phyloP scores from a whole-genome alignment of 352 stramenopile species.

The Globisporangium cederbergense region DNA sequence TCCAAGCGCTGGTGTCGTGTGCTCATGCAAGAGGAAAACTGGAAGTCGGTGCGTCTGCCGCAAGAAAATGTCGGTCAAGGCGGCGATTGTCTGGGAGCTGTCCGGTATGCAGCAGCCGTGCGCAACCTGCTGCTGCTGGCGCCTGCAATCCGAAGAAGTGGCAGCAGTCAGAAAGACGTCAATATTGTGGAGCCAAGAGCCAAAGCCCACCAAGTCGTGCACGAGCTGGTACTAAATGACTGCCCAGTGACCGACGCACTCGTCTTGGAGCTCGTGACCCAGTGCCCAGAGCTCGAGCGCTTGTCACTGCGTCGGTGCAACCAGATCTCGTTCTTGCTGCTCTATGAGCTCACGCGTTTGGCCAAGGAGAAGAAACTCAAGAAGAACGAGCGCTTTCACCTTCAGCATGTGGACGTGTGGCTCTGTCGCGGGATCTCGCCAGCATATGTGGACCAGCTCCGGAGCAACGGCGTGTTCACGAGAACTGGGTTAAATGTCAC shows the following conservation, averaged over 20 bases:
- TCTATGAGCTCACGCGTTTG: conserved; percentile 30
- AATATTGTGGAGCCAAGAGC: background rate
- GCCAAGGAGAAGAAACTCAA: conserved; percentile 4
- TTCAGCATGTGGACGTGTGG: conserved; percentile 25
- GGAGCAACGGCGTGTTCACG: background rate
- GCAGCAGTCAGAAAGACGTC: background rate
- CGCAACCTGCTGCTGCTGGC: background rate
- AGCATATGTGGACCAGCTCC: conserved; percentile 22
- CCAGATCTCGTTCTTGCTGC: conserved; percentile 29
- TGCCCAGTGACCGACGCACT: conserved; percentile 24
- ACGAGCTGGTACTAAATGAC: conserved; percentile 18
- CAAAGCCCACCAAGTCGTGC: conserved; percentile 13
- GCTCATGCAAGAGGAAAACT: conserved; percentile 9
- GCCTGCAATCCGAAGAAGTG: background rate
- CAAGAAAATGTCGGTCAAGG: background rate
- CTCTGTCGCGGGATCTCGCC: conserved; percentile 29
- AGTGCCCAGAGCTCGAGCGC: conserved; percentile 10
- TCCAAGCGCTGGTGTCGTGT: conserved; percentile 9
- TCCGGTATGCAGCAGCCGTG: background rate
- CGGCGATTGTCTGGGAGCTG: background rate
- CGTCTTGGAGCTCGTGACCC: conserved; percentile 19
- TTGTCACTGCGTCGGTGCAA: conserved; percentile 24
- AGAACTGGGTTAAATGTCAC: conserved; percentile 16
- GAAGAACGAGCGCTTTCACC: background rate
- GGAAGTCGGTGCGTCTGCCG: conserved; percentile 12